These are phyloP conservation scores for Singerocomus inundabilis DNA, from an alignment of 1,284 basidiomycete genomes.

Conservation along the genomic window DNA sequence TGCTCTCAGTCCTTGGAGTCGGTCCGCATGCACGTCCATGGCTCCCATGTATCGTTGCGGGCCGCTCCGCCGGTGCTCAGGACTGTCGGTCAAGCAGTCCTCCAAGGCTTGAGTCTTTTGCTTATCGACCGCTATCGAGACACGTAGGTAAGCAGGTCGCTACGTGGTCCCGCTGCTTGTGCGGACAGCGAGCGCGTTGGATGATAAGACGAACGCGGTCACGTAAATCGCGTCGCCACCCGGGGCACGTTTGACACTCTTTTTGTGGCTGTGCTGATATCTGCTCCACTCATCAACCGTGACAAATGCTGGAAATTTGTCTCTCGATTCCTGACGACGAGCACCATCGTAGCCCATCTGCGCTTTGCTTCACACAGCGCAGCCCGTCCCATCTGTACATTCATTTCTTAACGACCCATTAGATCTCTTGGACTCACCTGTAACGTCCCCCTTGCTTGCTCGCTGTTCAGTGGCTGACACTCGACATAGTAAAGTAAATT, in stretches of 20 bases:
- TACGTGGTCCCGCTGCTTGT: too few relatives aligned
- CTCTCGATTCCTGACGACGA: constrained; percentile 19
- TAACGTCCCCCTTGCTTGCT: background rate
- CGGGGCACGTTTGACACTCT: constrained; percentile 9
- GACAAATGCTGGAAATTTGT: constrained; percentile 27
- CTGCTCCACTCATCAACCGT: constrained; percentile 15
- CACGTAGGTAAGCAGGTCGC: too few relatives aligned
- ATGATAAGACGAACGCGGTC: too few relatives aligned
- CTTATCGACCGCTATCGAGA: too few relatives aligned
- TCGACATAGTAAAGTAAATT: constrained; percentile 23
- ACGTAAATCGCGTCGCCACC: too few relatives aligned
- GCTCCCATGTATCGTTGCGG: too few relatives aligned
- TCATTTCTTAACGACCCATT: constrained; percentile 20
- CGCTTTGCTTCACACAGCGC: constrained; percentile 2
- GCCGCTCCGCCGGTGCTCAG: too few relatives aligned
- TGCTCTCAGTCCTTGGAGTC: too few relatives aligned
- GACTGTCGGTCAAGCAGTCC: too few relatives aligned
- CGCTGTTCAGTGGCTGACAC: constrained; percentile 11
- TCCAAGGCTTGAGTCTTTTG: too few relatives aligned
- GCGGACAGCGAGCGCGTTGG: too few relatives aligned
- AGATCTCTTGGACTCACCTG: background rate
- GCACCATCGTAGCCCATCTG: constrained; percentile 3
- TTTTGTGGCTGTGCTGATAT: constrained; percentile 25
- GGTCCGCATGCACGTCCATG: too few relatives aligned
- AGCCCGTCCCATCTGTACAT: constrained; percentile 4